Percentiles rank a stretch among this genome's conserved stretches.
Evolutionary conservation across 495 filamentous ascomycete genomes (phyloP).

Genomic region (Penicillium simplicissimum): DNA sequence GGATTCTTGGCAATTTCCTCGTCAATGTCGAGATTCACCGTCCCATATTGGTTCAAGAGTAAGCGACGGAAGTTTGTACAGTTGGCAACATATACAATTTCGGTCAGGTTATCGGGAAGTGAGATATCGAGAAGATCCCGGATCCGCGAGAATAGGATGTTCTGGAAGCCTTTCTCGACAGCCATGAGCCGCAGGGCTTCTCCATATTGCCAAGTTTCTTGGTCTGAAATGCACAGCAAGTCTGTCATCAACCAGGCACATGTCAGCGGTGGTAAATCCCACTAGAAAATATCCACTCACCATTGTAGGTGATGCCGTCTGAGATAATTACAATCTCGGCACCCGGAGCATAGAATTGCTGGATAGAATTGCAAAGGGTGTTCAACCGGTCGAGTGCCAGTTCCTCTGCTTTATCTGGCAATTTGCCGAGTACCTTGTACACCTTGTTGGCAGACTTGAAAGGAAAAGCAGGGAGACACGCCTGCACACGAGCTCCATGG

Average conservation of each 20-base stretch:
- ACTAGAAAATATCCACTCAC: slow-evolving; percentile 28
- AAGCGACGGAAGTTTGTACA: slow-evolving; percentile 11
- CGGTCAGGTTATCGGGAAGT: slow-evolving; percentile 8
- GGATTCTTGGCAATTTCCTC: slow-evolving; percentile 8
- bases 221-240: slow-evolving; percentile 51
- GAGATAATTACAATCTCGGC: slow-evolving; percentile 51
- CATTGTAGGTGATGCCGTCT: slow-evolving; percentile 56
- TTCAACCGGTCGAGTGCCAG: slow-evolving; percentile 50
- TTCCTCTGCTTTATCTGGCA: slow-evolving; percentile 55
- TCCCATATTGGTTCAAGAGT: slow-evolving; percentile 10
- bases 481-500: slow-evolving; percentile 3
- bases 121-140: slow-evolving; percentile 9
- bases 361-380: slow-evolving; percentile 41
- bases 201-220: slow-evolving; percentile 53
- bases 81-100: slow-evolving; percentile 13
- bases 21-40: slow-evolving; percentile 8
- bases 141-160: slow-evolving; percentile 10
- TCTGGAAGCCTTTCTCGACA: slow-evolving; percentile 31
- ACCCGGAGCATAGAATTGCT: slow-evolving; percentile 47
- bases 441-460: slow-evolving; percentile 53
- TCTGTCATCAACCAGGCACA: slow-evolving; percentile 30
- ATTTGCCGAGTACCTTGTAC: slow-evolving; percentile 47
- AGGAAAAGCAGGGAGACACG: slow-evolving; percentile 51
- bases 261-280: neutral
- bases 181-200: slow-evolving; percentile 46